These are phyloP conservation scores for Penicillium sp. DNA, from an alignment of 2,329 filamentous ascomycete species.

Conservation along the genomic window DNA sequence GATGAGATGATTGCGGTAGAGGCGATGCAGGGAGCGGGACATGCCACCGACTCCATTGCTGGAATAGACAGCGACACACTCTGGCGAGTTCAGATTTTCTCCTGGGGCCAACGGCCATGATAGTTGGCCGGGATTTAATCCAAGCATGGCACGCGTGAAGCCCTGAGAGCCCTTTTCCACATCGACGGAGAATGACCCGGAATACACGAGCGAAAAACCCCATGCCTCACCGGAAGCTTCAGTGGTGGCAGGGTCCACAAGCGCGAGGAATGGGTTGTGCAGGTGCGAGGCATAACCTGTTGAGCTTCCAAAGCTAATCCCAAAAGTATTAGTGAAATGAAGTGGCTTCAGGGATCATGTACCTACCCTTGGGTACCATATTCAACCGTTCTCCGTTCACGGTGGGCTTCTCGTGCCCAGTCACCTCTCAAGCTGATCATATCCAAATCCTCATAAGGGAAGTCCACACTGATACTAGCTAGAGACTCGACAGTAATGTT, in stretches of 20 bases:
- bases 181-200: constrained; percentile 62
- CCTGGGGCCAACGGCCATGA: constrained; percentile 59
- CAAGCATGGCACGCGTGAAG: constrained; percentile 59
- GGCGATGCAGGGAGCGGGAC: constrained; percentile 61
- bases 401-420: constrained; percentile 60
- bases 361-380: constrained; percentile 57
- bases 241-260: constrained; percentile 58
- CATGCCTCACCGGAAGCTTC: constrained; percentile 62
- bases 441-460: constrained; percentile 60
- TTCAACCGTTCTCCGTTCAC: constrained; percentile 55
- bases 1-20: constrained; percentile 63
- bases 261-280: constrained; percentile 64
- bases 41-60: constrained; percentile 59
- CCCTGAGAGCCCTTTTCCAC: constrained; percentile 64
- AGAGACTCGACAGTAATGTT: constrained; percentile 57
- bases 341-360: neutral
- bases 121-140: constrained; percentile 61
- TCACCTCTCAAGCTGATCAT: constrained; percentile 64
- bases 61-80: constrained; percentile 64
- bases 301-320: constrained; percentile 57
- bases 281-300: constrained; percentile 64
- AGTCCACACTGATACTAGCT: constrained; percentile 62
- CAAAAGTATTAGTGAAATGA: neutral
- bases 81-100: constrained; percentile 56
- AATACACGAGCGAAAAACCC: constrained; percentile 66